Evolutionary conservation across 768 basidiomycete genomes (phyloP), one percentile per base, ranked within the genome.

Genomic region (Rhodotorula taiwanensis): DNA sequence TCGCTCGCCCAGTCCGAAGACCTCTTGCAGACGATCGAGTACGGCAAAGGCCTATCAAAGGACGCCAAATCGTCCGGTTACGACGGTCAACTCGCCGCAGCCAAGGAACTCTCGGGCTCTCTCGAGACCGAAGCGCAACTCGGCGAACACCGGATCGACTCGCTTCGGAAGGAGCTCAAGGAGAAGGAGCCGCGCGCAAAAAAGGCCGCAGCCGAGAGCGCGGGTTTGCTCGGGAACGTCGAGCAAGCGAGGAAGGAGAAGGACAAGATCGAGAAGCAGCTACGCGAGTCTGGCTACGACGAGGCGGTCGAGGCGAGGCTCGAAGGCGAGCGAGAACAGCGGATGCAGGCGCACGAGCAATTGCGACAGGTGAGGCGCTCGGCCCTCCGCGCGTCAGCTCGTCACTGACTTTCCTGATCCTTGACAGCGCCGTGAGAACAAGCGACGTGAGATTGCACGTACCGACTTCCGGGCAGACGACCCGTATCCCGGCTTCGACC

Each of bases 81-180:
- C 76, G 86, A 98, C 84, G 95, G 92, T 25, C 93, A 97, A 75
- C 82, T 99, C 45, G 88, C 92, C 1, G 85, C 89, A 20, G 88
- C 92, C 0, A 84, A 84, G 70, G 83, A 83, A 3, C 83, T 84
- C 5, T 77, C 86, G 0, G 84, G 90, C 0, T 86, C 88, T 56
- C 86, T 85, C 0, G 79, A 81, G 13, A 86, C 92, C 0, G 91
- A 92, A 70, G 88, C 89, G 69, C 86, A 93, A 71, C 89, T 93
- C 73, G 82, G 80, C 56, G 84, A 84, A 49, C 79, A 86, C 48
- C 85, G 86, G 74, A 81, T 95, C 43, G 81, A 77, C 4, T 85
- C 91, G 80, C 80, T 81, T 33, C 82, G 89, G 76, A 85, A 84
- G 69, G 94, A 95, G 74, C 74, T 97, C 52, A 84, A 83, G 62